These are phyloP conservation scores for Jatropha podagrica DNA, from an alignment of 441 rosid species.

Conservation along the genomic window DNA sequence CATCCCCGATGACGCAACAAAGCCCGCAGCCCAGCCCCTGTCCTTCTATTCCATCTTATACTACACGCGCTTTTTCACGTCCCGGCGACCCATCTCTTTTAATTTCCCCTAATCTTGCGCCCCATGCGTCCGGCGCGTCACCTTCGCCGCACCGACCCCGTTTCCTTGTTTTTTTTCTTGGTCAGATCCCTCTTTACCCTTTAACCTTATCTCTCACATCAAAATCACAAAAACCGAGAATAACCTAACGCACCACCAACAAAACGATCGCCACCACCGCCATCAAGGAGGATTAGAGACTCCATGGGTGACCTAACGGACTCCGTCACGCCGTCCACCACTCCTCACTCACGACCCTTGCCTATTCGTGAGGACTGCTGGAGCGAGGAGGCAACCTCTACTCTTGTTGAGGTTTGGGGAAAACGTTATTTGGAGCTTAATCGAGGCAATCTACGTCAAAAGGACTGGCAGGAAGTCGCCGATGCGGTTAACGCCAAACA, in stretches of 20 bases:
- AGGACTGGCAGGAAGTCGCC: constrained; percentile 97
- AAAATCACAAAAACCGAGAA: neutral
- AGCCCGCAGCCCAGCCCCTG: neutral
- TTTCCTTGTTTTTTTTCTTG: constrained; percentile 9
- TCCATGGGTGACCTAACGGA: constrained; percentile 63
- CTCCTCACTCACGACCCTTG: constrained; percentile 55
- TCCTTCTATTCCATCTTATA: neutral
- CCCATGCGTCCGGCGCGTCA: constrained; percentile 54
- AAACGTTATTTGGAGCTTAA: constrained; percentile 70
- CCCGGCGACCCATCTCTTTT: constrained; percentile 23
- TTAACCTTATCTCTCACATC: constrained; percentile 13
- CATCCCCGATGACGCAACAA: constrained; percentile 21
- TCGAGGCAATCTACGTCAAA: constrained; percentile 93
- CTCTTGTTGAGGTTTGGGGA: constrained; percentile 95
- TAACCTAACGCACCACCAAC: constrained; percentile 2
- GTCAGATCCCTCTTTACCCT: constrained; percentile 8
- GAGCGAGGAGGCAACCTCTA: constrained; percentile 95
- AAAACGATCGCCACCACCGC: neutral
- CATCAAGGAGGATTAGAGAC: neutral
- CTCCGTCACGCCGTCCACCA: constrained; percentile 48
- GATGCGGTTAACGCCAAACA: constrained; percentile 86
- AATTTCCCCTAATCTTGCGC: constrained; percentile 31
- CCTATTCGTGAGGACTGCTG: constrained; percentile 95
- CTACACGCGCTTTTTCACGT: constrained; percentile 26
- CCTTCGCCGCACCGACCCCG: constrained; percentile 45